phyloP scores from a whole-genome alignment of 2,329 filamentous ascomycete genomes.

The Kalmusia sp. region DNA sequence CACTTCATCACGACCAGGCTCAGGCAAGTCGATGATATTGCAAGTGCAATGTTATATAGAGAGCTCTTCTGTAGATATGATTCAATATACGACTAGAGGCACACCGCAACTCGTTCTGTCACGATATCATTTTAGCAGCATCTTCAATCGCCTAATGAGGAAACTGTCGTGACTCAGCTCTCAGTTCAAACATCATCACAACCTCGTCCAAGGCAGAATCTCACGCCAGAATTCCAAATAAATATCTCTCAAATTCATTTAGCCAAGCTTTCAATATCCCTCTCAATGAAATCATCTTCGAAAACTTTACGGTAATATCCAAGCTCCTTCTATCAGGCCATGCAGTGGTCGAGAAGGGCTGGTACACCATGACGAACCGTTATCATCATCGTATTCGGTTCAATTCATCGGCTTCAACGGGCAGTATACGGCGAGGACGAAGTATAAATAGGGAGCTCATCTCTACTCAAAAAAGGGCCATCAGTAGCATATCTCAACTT shows the following conservation, averaged over 20 bases:
- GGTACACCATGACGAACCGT: too few species aligned
- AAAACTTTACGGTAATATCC: constrained; percentile 11
- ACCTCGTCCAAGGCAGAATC: not conserved
- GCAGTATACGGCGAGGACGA: too few species aligned
- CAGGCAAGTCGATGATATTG: too few species aligned
- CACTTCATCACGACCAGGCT: not conserved
- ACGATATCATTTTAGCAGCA: not conserved
- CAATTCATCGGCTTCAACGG: too few species aligned
- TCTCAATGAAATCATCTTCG: constrained; percentile 13
- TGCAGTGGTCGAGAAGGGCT: constrained; percentile 2
- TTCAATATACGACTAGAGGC: too few species aligned
- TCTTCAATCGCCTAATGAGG: constrained; percentile 9
- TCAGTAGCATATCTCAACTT: not conserved
- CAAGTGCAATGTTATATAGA: too few species aligned
- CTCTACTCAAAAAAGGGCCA: too few species aligned
- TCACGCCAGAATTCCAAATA: constrained; percentile 12
- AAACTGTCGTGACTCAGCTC: constrained; percentile 7
- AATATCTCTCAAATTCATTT: not conserved
- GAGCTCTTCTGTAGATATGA: too few species aligned
- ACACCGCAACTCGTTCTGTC: too few species aligned
- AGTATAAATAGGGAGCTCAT: too few species aligned
- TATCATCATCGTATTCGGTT: too few species aligned
- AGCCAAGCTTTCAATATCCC: constrained; percentile 7
- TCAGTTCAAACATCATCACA: not conserved
- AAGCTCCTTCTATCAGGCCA: not conserved